Percentiles rank a stretch among this genome's conserved stretches.
These are phyloP conservation scores for Erigeron philadelphicus DNA, from an alignment of 140 eudicot genomes.

Conservation along the genomic window DNA sequence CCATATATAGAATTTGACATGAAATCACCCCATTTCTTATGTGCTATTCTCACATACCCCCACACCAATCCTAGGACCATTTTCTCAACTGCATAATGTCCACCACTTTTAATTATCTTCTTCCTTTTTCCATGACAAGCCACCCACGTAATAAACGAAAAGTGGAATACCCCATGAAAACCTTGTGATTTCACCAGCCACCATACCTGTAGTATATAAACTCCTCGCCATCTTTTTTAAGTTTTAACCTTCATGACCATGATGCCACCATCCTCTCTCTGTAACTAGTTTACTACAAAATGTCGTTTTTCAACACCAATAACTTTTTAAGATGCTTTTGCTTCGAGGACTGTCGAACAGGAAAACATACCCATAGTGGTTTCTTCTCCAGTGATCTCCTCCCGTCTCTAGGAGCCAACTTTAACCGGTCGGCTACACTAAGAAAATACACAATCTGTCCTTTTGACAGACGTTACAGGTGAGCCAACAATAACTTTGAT, in stretches of 20 bases:
- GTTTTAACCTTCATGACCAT: constrained; percentile 17
- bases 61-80: constrained; percentile 38
- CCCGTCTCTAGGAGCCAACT: constrained; percentile 87
- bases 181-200: constrained; percentile 31
- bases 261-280: constrained; percentile 18
- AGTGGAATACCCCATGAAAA: constrained; percentile 14
- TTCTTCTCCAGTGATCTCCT: constrained; percentile 80
- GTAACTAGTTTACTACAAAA: constrained; percentile 22
- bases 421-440: constrained; percentile 46
- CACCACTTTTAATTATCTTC: constrained; percentile 33
- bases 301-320: constrained; percentile 37
- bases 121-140: constrained; percentile 15
- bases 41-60: constrained; percentile 27
- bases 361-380: constrained; percentile 42
- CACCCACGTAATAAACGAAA: constrained; percentile 16
- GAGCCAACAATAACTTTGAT: constrained; percentile 12
- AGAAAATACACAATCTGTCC: constrained; percentile 54
- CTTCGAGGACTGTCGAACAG: constrained; percentile 41
- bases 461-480: constrained; percentile 78
- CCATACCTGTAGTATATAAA: constrained; percentile 45
- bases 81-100: constrained; percentile 42
- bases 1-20: constrained; percentile 41
- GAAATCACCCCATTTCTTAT: constrained; percentile 27
- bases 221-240: constrained; percentile 25
- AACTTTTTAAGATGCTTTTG: constrained; percentile 55